These are phyloP conservation scores for Loxodes magnus DNA, from an alignment of 73 alveolate species.

Conservation along the genomic window DNA sequence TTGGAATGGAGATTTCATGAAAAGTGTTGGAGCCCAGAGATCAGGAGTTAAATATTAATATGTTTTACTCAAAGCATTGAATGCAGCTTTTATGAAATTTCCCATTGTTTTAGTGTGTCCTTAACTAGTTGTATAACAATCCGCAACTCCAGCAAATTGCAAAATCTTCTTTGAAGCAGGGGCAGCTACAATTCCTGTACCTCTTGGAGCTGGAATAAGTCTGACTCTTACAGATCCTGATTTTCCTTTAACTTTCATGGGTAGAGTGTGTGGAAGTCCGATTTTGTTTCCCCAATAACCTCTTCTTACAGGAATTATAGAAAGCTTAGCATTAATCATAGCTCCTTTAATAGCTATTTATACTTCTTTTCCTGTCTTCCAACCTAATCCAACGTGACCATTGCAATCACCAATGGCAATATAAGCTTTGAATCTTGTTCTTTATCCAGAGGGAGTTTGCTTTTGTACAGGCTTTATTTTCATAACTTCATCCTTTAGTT, in stretches of 20 bases:
- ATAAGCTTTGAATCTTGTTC: constrained; percentile 99
- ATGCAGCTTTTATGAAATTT: constrained; percentile 97
- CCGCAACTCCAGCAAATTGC: constrained; percentile 98
- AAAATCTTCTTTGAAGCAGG: constrained; percentile 97
- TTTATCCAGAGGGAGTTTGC: constrained; percentile 99
- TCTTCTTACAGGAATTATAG: constrained; percentile 98
- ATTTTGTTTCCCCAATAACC: constrained; percentile 99
- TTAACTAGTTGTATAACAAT: constrained; percentile 91
- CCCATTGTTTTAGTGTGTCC: constrained; percentile 98
- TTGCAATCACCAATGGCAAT: constrained; percentile 95
- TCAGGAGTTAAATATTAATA: constrained; percentile 98
- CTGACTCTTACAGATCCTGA: constrained; percentile 99
- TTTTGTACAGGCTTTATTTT: constrained; percentile 98
- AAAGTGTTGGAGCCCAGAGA: constrained; percentile 82
- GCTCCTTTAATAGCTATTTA: constrained; percentile 98
- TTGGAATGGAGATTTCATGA: constrained; percentile 71
- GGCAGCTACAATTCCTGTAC: constrained; percentile 99
- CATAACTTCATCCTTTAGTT: constrained; percentile 97
- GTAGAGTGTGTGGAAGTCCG: constrained; percentile 98
- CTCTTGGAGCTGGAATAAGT: constrained; percentile 99
- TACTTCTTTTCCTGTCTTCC: constrained; percentile 89
- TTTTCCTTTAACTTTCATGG: constrained; percentile 98
- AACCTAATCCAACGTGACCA: constrained; percentile 99
- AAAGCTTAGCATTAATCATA: constrained; percentile 94
- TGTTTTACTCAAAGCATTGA: constrained; percentile 92